These are phyloP conservation scores for Mediolabrus comicus DNA, from an alignment of 108 stramenopile genomes.

Conservation along the genomic window DNA sequence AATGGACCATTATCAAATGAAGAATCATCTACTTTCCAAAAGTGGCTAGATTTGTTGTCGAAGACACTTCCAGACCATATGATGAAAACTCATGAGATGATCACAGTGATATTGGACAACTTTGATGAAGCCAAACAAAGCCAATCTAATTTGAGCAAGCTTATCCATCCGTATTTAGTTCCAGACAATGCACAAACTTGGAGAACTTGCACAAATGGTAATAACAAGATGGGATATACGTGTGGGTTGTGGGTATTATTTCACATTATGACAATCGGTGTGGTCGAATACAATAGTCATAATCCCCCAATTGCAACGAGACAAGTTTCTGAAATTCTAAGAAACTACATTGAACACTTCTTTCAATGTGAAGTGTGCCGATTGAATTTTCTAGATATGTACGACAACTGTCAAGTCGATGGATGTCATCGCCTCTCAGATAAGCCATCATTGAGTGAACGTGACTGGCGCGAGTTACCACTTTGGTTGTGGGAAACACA, in stretches of 20 bases:
- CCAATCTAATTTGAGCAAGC: slow-evolving; percentile 39
- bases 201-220: slow-evolving; percentile 41
- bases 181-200: slow-evolving; percentile 10
- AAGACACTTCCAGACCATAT: slow-evolving; percentile 59
- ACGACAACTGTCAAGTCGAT: slow-evolving; percentile 68
- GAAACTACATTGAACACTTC: slow-evolving; percentile 63
- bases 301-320: slow-evolving; percentile 22
- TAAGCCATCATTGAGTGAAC: slow-evolving; percentile 30
- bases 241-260: slow-evolving; percentile 89
- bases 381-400: slow-evolving; percentile 65
- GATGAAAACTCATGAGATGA: slow-evolving; percentile 44
- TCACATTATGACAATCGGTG: slow-evolving; percentile 76
- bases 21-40: slow-evolving; percentile 42
- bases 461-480: slow-evolving; percentile 68
- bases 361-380: slow-evolving; percentile 86
- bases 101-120: slow-evolving; percentile 47
- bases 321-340: slow-evolving; percentile 27
- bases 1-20: slow-evolving; percentile 45
- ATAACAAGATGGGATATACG: slow-evolving; percentile 66
- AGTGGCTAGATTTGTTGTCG: slow-evolving; percentile 58
- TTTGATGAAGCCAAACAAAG: slow-evolving; percentile 41
- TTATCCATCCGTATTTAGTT: slow-evolving; percentile 16
- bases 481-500: slow-evolving; percentile 81
- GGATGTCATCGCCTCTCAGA: slow-evolving; percentile 68
- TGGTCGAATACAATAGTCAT: slow-evolving; percentile 73